These are phyloP conservation scores for Globisporangium mamillatum DNA, from an alignment of 352 stramenopile species.

Conservation along the genomic window DNA sequence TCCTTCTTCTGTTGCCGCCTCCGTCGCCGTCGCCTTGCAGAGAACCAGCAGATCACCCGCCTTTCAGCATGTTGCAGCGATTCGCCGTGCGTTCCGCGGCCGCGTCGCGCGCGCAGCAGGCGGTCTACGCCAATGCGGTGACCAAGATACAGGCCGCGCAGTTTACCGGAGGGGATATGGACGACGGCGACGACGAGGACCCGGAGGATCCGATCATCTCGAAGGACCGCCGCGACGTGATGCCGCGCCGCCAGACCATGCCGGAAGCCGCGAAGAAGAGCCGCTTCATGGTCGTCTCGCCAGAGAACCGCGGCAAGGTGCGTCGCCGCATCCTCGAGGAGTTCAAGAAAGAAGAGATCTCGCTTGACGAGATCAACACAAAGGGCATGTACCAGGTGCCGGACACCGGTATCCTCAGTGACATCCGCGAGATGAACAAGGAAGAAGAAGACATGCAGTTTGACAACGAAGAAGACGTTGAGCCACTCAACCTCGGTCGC, in stretches of 20 bases:
- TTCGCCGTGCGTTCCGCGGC: constrained; percentile 43
- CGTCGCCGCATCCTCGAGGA: constrained; percentile 75
- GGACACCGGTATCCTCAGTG: constrained; percentile 52
- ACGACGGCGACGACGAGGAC: constrained; percentile 70
- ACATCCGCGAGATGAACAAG: constrained; percentile 68
- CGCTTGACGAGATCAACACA: constrained; percentile 52
- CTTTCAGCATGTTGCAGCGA: constrained; percentile 51
- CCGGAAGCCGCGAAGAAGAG: constrained; percentile 71
- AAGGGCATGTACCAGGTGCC: constrained; percentile 47
- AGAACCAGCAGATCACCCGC: constrained; percentile 1
- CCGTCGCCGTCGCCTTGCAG: background rate
- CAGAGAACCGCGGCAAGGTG: constrained; percentile 75
- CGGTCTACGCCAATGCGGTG: constrained; percentile 6
- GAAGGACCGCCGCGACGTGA: constrained; percentile 55
- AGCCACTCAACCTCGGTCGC: constrained; percentile 61
- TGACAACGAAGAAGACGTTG: constrained; percentile 55
- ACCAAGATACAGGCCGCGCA: constrained; percentile 36
- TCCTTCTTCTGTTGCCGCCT: background rate
- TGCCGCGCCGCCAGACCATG: constrained; percentile 69
- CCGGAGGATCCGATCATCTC: constrained; percentile 65
- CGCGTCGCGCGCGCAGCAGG: constrained; percentile 28
- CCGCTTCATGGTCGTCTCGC: constrained; percentile 68
- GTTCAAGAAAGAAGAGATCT: constrained; percentile 74
- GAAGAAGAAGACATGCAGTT: constrained; percentile 75
- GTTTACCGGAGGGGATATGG: constrained; percentile 51